Conservation (phyloP, 805 yeast genomes). For the Candida multigemmis region DNA sequence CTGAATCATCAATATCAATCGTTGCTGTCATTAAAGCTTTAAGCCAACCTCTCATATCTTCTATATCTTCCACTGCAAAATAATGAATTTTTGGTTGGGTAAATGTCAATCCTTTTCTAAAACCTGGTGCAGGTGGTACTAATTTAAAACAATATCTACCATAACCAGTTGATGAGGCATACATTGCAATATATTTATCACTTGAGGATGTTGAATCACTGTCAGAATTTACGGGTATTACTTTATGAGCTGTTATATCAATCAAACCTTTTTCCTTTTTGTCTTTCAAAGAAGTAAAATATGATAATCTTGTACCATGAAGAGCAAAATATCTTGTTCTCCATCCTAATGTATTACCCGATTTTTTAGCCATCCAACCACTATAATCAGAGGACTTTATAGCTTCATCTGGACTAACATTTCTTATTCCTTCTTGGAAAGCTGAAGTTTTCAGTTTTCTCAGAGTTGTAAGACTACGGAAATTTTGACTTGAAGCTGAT, state of each 20-base stretch:
- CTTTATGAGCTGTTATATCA: constrained; percentile 92
- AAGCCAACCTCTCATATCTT: constrained; percentile 94
- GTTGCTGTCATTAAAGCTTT: constrained; percentile 92
- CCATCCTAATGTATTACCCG: constrained; percentile 82
- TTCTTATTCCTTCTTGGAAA: constrained; percentile 80
- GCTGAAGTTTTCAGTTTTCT: constrained; percentile 68
- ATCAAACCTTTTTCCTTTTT: constrained; percentile 84
- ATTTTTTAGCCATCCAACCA: constrained; percentile 94
- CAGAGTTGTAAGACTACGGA: constrained; percentile 34
- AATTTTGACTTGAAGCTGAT: constrained; percentile 44
- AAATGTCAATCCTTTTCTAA: constrained; percentile 87
- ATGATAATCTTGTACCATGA: constrained; percentile 89
- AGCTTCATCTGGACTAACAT: constrained; percentile 68
- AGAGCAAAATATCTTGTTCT: constrained; percentile 76
- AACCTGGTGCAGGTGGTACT: constrained; percentile 97
- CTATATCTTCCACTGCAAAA: constrained; percentile 87
- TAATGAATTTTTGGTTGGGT: constrained; percentile 95
- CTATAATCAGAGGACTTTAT: constrained; percentile 64
- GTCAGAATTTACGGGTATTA: constrained; percentile 51
- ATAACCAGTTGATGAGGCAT: constrained; percentile 88
- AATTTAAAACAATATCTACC: constrained; percentile 91
- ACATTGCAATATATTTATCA: constrained; percentile 75
- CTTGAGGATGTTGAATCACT: constrained; percentile 35
- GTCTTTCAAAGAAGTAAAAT: constrained; percentile 72
- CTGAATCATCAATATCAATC: constrained; percentile 87